Percentiles rank a stretch among this genome's conserved stretches.
phyloP scores from a whole-genome alignment of 331 rosid species.

The Malus hybrid region DNA sequence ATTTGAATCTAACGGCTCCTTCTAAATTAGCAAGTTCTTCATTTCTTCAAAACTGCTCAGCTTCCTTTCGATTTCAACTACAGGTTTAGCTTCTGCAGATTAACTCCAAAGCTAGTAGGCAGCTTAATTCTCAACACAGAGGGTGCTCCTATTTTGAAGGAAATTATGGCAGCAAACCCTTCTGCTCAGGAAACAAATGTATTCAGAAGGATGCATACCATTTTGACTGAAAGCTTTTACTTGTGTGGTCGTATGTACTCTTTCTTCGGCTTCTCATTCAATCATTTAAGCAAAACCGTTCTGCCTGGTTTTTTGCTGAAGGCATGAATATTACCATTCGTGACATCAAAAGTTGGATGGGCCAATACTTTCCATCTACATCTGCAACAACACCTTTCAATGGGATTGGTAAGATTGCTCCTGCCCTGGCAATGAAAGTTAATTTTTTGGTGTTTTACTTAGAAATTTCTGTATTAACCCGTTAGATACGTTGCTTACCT shows the following conservation, averaged over 20 bases:
- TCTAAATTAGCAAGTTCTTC: too few species aligned
- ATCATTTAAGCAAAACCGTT: slow-evolving; percentile 74
- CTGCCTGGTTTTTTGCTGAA: slow-evolving; percentile 94
- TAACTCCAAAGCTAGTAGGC: too few species aligned
- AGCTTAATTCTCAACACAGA: neutral
- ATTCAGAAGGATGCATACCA: slow-evolving; percentile 44
- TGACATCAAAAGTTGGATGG: slow-evolving; percentile 65
- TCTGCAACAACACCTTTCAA: slow-evolving; percentile 83
- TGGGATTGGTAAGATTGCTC: slow-evolving; percentile 80
- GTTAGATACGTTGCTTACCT: too few species aligned
- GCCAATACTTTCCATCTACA: slow-evolving; percentile 91
- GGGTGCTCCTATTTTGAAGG: slow-evolving; percentile 73
- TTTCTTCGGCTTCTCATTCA: slow-evolving; percentile 84
- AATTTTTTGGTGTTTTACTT: too few species aligned
- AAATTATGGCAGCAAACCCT: slow-evolving; percentile 41
- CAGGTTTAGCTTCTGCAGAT: too few species aligned
- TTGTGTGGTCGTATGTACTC: slow-evolving; percentile 69
- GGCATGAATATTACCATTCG: slow-evolving; percentile 8
- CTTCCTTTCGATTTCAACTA: too few species aligned
- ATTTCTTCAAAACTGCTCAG: too few species aligned
- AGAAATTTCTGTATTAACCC: too few species aligned
- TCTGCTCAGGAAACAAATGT: slow-evolving; percentile 53
- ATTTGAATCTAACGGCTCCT: too few species aligned
- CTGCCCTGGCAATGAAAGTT: slow-evolving; percentile 76
- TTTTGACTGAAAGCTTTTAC: slow-evolving; percentile 53